Base-by-base conservation (phyloP, 208 protist species). In the Crithidia expoeki region DNA sequence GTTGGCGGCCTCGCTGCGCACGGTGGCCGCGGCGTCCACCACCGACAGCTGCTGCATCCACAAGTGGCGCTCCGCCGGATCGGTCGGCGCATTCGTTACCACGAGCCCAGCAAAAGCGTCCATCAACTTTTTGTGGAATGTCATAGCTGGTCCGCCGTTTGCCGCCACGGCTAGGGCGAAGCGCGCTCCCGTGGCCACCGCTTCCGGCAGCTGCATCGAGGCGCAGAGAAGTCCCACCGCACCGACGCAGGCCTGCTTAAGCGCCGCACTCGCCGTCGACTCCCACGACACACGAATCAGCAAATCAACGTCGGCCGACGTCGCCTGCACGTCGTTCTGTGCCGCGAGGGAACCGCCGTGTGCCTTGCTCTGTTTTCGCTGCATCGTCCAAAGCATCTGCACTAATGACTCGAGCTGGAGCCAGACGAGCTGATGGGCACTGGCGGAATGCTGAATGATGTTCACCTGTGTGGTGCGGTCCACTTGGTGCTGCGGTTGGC, bases 1-100 rank as follows among this genome's bases (percentile, higher is more conserved):
- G 74, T 95, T 93, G 0, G 86, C 86, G 1, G 90, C 90, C 63
- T 95, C 90, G 65, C 81, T 85, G n/a, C 84, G 86, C 19, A 88
- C 76, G 12, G 76, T 80, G 47, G 78, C 83, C 28, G 71, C 42
- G 32, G 70, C 77, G 60, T 94, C 89, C 2, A 71, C 70, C 9
- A 74, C 44, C 2, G 72, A 34, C 5, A 94, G 78, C 42, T 57
- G 70, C 42, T 76, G 76, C 44, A 81, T 32, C 85, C 86, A 94
- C 44, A 28, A 40, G 12, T 66, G 71, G 4, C 77, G 72, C 59
- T 74, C 74, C 19, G 33, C 55, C 12, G 65, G 42, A 21, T 65
- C 23, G 6, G 73, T 63, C n/a, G 84, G 79, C 9, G 56, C 49
- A 25, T 27, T 38, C 17, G 44, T 17, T 21, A 40, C 44, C 36